Evolutionary conservation across 2,329 filamentous ascomycete species (phyloP).

Genomic region (Penicillium hordei): DNA sequence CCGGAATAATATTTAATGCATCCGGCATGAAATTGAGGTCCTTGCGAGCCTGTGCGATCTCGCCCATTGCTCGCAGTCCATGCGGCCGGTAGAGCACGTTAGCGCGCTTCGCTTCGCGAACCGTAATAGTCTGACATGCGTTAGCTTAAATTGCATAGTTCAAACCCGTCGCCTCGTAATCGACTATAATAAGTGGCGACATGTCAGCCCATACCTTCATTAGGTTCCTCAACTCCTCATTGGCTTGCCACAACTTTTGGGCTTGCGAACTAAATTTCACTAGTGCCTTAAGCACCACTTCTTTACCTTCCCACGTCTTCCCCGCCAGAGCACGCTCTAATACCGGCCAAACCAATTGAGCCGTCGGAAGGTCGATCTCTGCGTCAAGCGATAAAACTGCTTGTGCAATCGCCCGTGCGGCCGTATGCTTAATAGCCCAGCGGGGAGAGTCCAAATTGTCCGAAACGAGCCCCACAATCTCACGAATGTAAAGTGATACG

Average conservation of each 20-base stretch:
- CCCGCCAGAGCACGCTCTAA: constrained; percentile 78
- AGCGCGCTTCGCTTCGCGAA: constrained; percentile 87
- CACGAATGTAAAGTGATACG: constrained; percentile 77
- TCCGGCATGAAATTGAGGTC: constrained; percentile 71
- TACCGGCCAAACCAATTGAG: constrained; percentile 73
- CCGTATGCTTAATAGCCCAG: constrained; percentile 89
- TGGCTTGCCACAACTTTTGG: constrained; percentile 58
- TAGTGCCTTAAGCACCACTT: constrained; percentile 76
- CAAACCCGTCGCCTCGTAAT: neutral
- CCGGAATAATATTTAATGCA: constrained; percentile 62
- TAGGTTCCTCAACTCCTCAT: constrained; percentile 59
- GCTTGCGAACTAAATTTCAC: constrained; percentile 72
- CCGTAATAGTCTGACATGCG: constrained; percentile 57
- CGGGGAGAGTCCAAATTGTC: constrained; percentile 73
- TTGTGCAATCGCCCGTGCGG: constrained; percentile 76
- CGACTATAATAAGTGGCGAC: constrained; percentile 2
- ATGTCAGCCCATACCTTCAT: constrained; percentile 59
- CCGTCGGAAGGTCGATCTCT: constrained; percentile 58
- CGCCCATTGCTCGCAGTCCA: constrained; percentile 70
- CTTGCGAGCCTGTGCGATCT: constrained; percentile 65
- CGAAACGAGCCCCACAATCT: constrained; percentile 71
- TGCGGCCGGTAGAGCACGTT: constrained; percentile 80
- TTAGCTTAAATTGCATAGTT: constrained; percentile 9
- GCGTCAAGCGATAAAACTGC: constrained; percentile 63
- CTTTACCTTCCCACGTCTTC: constrained; percentile 92